A percentile compares a stretch with the other conserved stretches of the same genome.
These are phyloP conservation scores for Sclerotinia minor DNA, from an alignment of 2,329 filamentous ascomycete genomes.

Conservation along the genomic window DNA sequence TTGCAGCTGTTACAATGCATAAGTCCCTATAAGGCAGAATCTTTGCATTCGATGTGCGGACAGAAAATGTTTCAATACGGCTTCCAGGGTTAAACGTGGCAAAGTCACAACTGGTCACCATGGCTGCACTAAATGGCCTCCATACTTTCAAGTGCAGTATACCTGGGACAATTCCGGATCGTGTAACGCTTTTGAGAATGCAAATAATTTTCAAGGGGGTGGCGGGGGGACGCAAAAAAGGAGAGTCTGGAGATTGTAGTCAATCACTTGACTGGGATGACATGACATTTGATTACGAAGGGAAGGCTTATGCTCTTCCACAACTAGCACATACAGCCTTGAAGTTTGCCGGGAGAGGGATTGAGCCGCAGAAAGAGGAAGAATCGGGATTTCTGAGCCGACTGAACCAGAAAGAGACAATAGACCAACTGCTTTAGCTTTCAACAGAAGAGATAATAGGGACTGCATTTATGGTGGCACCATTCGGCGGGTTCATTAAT, in stretches of 20 bases:
- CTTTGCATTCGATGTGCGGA: conserved; percentile 1
- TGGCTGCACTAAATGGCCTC: conserved; percentile 10
- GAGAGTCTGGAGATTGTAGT: conserved; percentile 2
- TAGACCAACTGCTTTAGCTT: conserved; percentile 11
- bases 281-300: conserved; percentile 4
- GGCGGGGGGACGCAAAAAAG: not conserved
- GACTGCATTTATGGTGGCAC: conserved; percentile 20
- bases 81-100: not conserved
- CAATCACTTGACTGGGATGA: conserved; percentile 11
- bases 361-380: not conserved
- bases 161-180: not conserved
- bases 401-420: conserved; percentile 12
- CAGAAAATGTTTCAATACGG: conserved; percentile 2
- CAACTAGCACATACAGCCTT: not conserved
- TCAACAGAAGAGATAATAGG: not conserved
- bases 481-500: conserved; percentile 14
- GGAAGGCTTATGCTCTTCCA: conserved; percentile 3
- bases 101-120: conserved; percentile 5
- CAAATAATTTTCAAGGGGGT: not conserved
- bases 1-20: not conserved
- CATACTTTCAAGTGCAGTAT: conserved; percentile 13
- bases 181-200: conserved; percentile 8
- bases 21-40: not conserved
- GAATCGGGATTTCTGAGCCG: conserved; percentile 6
- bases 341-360: not conserved